Conservation (phyloP, 2,329 filamentous ascomycete genomes). For the Aspergillus quadricinctus region DNA sequence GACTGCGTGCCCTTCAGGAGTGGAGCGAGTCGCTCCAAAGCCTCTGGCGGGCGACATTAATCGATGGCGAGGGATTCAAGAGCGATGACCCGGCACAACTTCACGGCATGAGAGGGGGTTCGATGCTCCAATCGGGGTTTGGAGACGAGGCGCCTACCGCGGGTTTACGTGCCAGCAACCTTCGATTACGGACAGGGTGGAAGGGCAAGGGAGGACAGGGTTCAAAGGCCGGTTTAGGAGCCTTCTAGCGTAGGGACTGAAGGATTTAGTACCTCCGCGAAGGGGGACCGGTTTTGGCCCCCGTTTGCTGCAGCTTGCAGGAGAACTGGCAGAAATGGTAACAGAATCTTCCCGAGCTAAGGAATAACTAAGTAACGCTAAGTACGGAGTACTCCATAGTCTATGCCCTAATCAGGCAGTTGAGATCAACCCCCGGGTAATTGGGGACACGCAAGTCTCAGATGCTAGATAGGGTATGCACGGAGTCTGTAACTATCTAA, state of each 20-base stretch:
- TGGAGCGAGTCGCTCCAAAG: conserved; percentile 67
- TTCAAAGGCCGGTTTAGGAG: not conserved
- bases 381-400: not conserved
- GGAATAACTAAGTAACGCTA: not conserved
- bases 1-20: conserved; percentile 66
- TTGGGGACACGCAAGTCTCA: not conserved
- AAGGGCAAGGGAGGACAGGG: conserved; percentile 19
- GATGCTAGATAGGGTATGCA: not conserved
- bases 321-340: not conserved
- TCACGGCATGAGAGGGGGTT: conserved; percentile 17
- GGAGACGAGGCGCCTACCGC: conserved; percentile 24
- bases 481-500: not conserved
- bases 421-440: not conserved
- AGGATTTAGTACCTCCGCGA: not conserved
- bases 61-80: conserved; percentile 66
- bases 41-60: conserved; percentile 69
- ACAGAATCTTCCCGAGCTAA: not conserved
- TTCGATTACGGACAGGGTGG: conserved; percentile 22
- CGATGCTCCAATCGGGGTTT: conserved; percentile 28
- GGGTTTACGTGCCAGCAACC: conserved; percentile 19
- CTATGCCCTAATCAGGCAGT: not conserved
- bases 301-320: not conserved
- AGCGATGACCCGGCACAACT: conserved; percentile 37
- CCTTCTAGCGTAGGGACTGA: not conserved
- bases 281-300: not conserved